Evolutionary conservation across 257 asterid species (phyloP).

Genomic region (Anisodus tanguticus): DNA sequence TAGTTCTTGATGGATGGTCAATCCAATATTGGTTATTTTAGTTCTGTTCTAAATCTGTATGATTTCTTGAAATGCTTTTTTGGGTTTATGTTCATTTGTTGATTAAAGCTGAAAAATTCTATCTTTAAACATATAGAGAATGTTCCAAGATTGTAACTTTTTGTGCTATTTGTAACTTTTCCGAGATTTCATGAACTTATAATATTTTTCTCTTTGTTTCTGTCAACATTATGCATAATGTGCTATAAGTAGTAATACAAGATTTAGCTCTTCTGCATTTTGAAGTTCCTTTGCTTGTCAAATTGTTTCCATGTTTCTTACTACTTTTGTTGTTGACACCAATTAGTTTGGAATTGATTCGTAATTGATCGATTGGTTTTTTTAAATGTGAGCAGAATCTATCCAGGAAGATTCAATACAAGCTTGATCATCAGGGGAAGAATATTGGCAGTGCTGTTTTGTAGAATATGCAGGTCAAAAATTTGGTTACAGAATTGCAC

Average conservation of each 20-base stretch:
- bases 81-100: neutral
- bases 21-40: neutral
- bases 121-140: neutral
- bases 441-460: constrained; percentile 39
- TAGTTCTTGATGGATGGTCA: neutral
- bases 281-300: constrained; percentile 10
- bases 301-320: neutral
- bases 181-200: neutral
- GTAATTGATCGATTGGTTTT: constrained; percentile 21
- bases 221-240: constrained; percentile 3
- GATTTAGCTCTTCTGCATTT: constrained; percentile 12
- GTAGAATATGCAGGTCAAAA: constrained; percentile 44
- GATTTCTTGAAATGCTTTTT: neutral
- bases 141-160: neutral
- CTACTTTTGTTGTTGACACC: neutral
- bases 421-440: constrained; percentile 44
- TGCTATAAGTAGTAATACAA: neutral
- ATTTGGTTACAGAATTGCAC: constrained; percentile 37
- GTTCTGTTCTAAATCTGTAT: neutral
- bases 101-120: neutral
- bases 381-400: constrained; percentile 47
- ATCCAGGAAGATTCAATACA: constrained; percentile 36
- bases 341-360: neutral
- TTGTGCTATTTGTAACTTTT: neutral
- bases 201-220: neutral